Evolutionary conservation across 1,284 basidiomycete genomes (phyloP), one percentile per base, ranked within the genome.

Genomic region (Puccinia polysora): DNA sequence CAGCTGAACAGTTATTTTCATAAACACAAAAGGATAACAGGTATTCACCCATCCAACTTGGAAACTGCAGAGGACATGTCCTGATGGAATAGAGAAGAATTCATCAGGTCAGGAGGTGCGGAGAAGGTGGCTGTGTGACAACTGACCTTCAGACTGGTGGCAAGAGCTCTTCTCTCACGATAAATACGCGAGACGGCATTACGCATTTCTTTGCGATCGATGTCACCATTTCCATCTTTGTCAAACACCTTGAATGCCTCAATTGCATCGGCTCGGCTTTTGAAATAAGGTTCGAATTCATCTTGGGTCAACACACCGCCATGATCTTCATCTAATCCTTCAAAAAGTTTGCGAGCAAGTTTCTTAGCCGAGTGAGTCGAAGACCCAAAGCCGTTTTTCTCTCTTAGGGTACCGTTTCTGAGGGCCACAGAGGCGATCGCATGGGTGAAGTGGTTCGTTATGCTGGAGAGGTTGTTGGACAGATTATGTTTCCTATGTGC

Each of bases 131-230:
- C 10, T 53, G 36, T 15, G 25, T 49, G 15, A 45, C 1, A 34
- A 25, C 14, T 23, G 4, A 71, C 68, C 36, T 89, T 89, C 58
- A 90, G 81, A 76, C 87, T 86, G 18, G 87, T 84, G 1, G 85
- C 85, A 40, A 91, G 81, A 2, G 88, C 83, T 76, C 89, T 89
- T 23, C 89, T 84, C 79, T 91, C 89, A 64, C 85, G 83, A 77
- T 91, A 91, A 64, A 91, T 90, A 36, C 88, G 82, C 76, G 89
- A 87, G 2, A 91, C 89, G 0, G 87, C 88, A 77, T 89, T 88
- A 52, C 89, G 85, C 89, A 91, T 91, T 81, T 91, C 89, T 38
- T 82, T 83, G 79, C 87, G 89, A 18, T 83, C 84, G 71, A 91
- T 89, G 76, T 91, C 89, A 8, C 89, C 90, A 76, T 91, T 91